phyloP scores from a whole-genome alignment of 2,329 filamentous ascomycete species.

The Sarocladium kiliense region DNA sequence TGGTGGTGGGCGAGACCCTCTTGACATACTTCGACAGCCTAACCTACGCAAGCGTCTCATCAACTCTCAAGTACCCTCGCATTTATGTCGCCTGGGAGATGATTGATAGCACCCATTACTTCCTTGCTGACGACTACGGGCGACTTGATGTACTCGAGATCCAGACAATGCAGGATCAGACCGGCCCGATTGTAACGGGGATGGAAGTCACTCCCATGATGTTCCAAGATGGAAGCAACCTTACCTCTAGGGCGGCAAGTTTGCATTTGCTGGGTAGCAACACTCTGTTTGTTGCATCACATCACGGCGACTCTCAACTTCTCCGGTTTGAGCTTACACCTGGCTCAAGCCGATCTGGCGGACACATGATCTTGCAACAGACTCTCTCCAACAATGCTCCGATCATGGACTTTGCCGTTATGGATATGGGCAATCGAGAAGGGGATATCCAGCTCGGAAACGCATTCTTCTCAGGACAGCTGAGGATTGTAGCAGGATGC shows the following conservation, averaged over 20 bases:
- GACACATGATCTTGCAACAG: constrained; percentile 61
- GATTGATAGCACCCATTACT: constrained; percentile 73
- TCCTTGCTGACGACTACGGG: constrained; percentile 92
- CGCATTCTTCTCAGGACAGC: constrained; percentile 92
- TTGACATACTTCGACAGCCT: constrained; percentile 82
- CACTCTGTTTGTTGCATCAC: constrained; percentile 81
- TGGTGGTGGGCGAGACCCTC: constrained; percentile 74
- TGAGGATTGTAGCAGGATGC: constrained; percentile 86
- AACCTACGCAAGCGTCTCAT: constrained; percentile 60
- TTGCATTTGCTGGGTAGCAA: constrained; percentile 73
- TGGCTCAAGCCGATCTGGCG: neutral
- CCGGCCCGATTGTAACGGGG: constrained; percentile 61
- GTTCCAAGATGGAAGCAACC: constrained; percentile 20
- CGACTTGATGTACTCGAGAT: constrained; percentile 80
- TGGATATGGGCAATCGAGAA: constrained; percentile 88
- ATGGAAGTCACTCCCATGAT: constrained; percentile 58
- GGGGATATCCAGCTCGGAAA: constrained; percentile 71
- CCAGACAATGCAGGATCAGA: constrained; percentile 58
- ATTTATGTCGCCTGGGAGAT: constrained; percentile 91
- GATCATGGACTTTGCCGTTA: constrained; percentile 87
- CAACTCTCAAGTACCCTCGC: constrained; percentile 64
- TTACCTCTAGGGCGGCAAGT: constrained; percentile 68
- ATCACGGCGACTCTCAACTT: constrained; percentile 88
- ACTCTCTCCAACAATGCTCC: constrained; percentile 74
- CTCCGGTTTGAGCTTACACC: constrained; percentile 31